Percentiles rank a stretch among this genome's conserved stretches.
Evolutionary conservation across 331 rosid genomes (phyloP).

Genomic region (Arachis monticola): DNA sequence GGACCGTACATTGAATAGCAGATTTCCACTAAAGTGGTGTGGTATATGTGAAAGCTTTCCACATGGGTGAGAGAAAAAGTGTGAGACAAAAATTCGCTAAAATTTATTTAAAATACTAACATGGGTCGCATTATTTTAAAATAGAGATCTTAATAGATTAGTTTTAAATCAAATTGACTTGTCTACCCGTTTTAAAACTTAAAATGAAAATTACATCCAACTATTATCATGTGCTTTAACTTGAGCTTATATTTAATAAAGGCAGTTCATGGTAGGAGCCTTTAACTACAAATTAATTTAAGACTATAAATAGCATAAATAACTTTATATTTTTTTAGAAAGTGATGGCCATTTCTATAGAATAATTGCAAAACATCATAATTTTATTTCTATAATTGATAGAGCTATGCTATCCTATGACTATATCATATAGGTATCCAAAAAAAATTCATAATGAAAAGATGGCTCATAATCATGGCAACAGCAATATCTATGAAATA

Average conservation of each 20-base stretch:
- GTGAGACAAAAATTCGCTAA: too few relatives aligned
- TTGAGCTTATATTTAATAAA: neutral
- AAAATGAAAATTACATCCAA: too few relatives aligned
- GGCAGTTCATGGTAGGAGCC: neutral
- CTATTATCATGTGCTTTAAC: constrained; percentile 9
- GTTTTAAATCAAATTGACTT: too few relatives aligned
- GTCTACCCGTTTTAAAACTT: too few relatives aligned
- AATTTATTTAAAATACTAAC: too few relatives aligned
- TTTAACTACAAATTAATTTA: neutral
- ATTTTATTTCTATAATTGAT: constrained; percentile 15
- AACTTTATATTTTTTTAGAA: neutral
- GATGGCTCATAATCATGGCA: neutral
- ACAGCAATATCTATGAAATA: neutral
- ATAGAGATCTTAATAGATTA: too few relatives aligned
- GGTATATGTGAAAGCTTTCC: too few relatives aligned
- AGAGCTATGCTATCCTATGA: too few relatives aligned
- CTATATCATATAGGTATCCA: neutral
- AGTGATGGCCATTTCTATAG: constrained; percentile 1
- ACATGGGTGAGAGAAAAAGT: too few relatives aligned
- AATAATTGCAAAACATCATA: constrained; percentile 23
- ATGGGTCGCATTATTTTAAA: too few relatives aligned
- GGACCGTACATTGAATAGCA: too few relatives aligned
- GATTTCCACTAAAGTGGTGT: too few relatives aligned
- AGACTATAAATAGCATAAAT: neutral
- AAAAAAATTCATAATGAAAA: constrained; percentile 7